Conservation (phyloP, 495 filamentous ascomycete genomes). For the Delitschia confertaspora region DNA sequence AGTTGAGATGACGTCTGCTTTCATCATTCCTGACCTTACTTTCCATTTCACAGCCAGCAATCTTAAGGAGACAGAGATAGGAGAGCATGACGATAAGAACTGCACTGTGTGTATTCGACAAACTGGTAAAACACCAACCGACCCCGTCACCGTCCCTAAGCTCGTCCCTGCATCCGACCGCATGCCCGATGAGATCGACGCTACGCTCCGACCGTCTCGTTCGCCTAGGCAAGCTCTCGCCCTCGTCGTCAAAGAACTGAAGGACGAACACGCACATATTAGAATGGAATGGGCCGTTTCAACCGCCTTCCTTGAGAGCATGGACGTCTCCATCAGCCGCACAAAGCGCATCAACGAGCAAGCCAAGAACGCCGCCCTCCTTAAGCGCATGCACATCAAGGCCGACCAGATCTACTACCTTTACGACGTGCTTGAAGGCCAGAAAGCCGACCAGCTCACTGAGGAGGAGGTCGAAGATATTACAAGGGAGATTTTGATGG, state of each 20-base stretch:
- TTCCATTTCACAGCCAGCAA: constrained; percentile 16
- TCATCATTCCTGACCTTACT: constrained; percentile 64
- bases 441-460: constrained; percentile 56
- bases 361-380: constrained; percentile 55
- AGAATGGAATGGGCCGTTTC: constrained; percentile 54
- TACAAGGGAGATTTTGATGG: constrained; percentile 49
- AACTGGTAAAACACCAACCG: constrained; percentile 39
- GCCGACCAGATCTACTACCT: constrained; percentile 82
- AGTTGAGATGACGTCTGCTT: constrained; percentile 74
- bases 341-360: constrained; percentile 56
- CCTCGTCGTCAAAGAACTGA: constrained; percentile 65
- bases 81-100: constrained; percentile 53
- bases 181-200: constrained; percentile 56
- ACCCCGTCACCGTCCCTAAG: constrained; percentile 53
- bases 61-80: constrained; percentile 3
- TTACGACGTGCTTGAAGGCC: constrained; percentile 83
- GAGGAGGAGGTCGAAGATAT: constrained; percentile 61
- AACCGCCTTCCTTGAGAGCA: constrained; percentile 53
- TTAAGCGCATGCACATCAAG: constrained; percentile 62
- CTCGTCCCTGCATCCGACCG: constrained; percentile 66
- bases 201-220: constrained; percentile 68
- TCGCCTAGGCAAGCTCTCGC: constrained; percentile 67
- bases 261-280: constrained; percentile 77
- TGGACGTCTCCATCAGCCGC: constrained; percentile 61
- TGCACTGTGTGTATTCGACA: constrained; percentile 66